Conservation (phyloP, 2,329 filamentous ascomycete species). For the Colletotrichum phormii region DNA sequence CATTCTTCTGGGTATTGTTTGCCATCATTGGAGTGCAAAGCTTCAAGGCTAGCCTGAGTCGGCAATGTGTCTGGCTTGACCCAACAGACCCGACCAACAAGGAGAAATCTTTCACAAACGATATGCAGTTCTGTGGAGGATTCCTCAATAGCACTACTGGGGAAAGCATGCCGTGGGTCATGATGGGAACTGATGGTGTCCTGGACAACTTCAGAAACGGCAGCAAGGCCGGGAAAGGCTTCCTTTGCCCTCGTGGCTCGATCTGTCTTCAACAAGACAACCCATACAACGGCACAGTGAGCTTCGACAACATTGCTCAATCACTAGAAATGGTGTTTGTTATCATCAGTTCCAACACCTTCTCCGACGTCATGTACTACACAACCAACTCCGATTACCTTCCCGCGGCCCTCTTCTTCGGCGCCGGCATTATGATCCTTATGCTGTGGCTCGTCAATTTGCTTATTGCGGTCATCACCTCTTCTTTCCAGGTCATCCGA, state of each 20-base stretch:
- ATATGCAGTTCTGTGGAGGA: constrained; percentile 87
- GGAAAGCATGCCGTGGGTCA: constrained; percentile 73
- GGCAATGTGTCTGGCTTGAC: constrained; percentile 83
- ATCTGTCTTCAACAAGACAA: constrained; percentile 83
- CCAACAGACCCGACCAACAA: constrained; percentile 67
- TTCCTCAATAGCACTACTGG: constrained; percentile 73
- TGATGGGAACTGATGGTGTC: constrained; percentile 39
- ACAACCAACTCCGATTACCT: constrained; percentile 93
- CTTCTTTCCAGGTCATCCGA: constrained; percentile 96
- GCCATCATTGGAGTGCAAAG: constrained; percentile 97
- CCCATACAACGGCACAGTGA: constrained; percentile 87
- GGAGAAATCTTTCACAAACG: constrained; percentile 69
- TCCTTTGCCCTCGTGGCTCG: constrained; percentile 86
- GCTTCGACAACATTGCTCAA: constrained; percentile 94
- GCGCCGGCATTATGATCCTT: constrained; percentile 84
- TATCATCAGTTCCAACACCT: constrained; percentile 98
- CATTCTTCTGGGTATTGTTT: constrained; percentile 98
- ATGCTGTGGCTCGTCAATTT: constrained; percentile 97
- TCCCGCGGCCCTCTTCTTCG: constrained; percentile 82
- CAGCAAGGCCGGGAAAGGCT: constrained; percentile 77
- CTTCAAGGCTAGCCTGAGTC: constrained; percentile 86
- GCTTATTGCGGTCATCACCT: constrained; percentile 95
- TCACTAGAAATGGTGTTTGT: constrained; percentile 96
- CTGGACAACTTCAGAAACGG: constrained; percentile 63
- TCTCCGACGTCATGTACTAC: constrained; percentile 93